Evolutionary conservation across 1,139 yeast species (phyloP), one percentile per base, ranked within the genome.

Genomic region (Meyerozyma athensensis): DNA sequence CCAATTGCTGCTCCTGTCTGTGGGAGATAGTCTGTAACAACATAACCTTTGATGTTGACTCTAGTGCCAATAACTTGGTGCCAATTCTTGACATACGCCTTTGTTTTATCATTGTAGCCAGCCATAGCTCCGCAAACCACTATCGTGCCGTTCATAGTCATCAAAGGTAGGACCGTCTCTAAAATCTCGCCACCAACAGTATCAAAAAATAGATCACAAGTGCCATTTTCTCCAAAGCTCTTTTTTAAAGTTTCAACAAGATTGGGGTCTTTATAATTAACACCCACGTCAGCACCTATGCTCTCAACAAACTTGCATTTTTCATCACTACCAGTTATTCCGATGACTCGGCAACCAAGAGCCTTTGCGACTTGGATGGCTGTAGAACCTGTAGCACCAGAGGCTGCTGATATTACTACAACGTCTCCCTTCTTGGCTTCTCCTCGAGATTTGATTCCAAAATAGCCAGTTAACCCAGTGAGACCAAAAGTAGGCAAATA

Each of bases 171-270:
- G 40, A 74, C 70, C 20, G 62, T 56, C 45, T 74, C 78, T 48
- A 81, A 65, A 19, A 76, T 65, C 36, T 68, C 67, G 17, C 87
- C 87, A 36, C 87, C 87, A 35, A 81, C 86, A 43, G 76, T 76
- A 50, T 78, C 85, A 42, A 65, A 72, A 52, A 68, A 76, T 21
- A 63, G 61, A 45, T 77, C 79, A 36, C 70, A 66, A 43, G 56
- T 58, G 28, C 62, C 65, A 9, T 5, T 22, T 24, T 61, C 67
- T 33, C 73, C 79, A 28, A 76, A 58, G 19, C 71, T 76, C 19
- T 65, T 57, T 10, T 53, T 42, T 43, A 79, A 65, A 39, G 75
- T 61, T 30, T 62, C 53, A 38, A 61, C 54, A 50, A 70, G 76
- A 19, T 66, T 58, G 2, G 68, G 55, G 61, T 43, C 47, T 19